Percentiles rank a stretch among this genome's conserved stretches.
Evolutionary conservation across 2,329 filamentous ascomycete genomes (phyloP).

Genomic region (Trichoderma sp.): DNA sequence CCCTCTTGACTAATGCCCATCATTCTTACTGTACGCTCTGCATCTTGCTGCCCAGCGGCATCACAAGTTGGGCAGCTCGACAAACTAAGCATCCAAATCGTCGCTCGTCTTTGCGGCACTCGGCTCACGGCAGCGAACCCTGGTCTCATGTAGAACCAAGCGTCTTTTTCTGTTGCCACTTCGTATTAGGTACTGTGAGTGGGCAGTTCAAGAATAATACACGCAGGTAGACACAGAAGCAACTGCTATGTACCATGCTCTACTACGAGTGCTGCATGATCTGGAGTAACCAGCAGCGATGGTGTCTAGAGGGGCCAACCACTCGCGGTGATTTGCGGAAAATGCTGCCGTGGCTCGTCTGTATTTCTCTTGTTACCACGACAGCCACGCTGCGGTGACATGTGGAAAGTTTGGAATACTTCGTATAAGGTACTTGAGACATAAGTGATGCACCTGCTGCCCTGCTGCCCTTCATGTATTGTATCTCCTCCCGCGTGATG

Average conservation of each 20-base stretch:
- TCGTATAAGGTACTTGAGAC: not conserved
- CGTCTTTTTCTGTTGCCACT: not conserved
- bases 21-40: not conserved
- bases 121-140: not conserved
- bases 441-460: not conserved
- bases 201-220: not conserved
- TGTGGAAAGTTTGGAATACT: not conserved
- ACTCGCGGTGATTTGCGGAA: not conserved
- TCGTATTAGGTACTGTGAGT: not conserved
- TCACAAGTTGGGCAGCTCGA: not conserved
- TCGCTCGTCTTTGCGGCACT: not conserved
- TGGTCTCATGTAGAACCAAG: not conserved
- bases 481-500: not conserved
- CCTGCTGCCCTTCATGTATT: not conserved
- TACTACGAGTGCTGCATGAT: not conserved
- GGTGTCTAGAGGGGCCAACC: not conserved
- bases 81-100: not conserved
- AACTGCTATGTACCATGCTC: too few species aligned
- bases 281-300: not conserved
- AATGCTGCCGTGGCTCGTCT: not conserved
- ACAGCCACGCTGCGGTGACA: not conserved
- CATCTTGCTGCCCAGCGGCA: not conserved
- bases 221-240: too few species aligned
- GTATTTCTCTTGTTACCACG: not conserved
- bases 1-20: not conserved